These are phyloP conservation scores for Sclerotinia subarctica DNA, from an alignment of 2,329 filamentous ascomycete species.

Conservation along the genomic window DNA sequence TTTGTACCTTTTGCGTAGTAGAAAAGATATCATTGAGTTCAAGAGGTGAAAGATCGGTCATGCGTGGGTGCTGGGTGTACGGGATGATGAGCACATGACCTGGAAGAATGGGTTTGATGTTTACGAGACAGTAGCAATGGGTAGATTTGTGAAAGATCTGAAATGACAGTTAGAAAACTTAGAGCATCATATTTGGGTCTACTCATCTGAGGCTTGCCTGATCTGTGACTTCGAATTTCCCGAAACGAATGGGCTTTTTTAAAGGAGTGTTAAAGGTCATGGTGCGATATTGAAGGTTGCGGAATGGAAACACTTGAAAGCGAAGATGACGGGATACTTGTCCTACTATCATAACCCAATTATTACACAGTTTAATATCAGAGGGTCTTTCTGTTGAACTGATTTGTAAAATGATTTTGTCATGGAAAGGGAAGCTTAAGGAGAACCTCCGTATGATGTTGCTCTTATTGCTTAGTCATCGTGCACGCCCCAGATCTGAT, in stretches of 20 bases:
- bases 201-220: conserved; percentile 51
- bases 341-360: neutral
- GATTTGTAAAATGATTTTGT: neutral
- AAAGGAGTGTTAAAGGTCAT: conserved; percentile 19
- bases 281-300: neutral
- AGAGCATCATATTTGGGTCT: neutral
- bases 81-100: conserved; percentile 93
- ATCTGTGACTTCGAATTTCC: conserved; percentile 70
- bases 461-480: conserved; percentile 4
- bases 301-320: neutral
- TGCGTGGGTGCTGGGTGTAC: conserved; percentile 61
- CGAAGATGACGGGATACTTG: neutral
- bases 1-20: conserved; percentile 79
- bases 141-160: conserved; percentile 85
- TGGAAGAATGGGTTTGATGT: conserved; percentile 89
- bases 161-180: neutral
- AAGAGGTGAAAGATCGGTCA: conserved; percentile 43
- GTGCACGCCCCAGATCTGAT: neutral
- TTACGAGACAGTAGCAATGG: conserved; percentile 83
- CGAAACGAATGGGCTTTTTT: conserved; percentile 59
- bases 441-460: neutral
- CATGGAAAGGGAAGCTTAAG: neutral
- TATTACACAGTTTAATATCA: neutral
- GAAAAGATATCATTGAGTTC: conserved; percentile 71
- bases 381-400: neutral